phyloP scores from a whole-genome alignment of 2,329 filamentous ascomycete genomes.

The Cladosporium halotolerans region DNA sequence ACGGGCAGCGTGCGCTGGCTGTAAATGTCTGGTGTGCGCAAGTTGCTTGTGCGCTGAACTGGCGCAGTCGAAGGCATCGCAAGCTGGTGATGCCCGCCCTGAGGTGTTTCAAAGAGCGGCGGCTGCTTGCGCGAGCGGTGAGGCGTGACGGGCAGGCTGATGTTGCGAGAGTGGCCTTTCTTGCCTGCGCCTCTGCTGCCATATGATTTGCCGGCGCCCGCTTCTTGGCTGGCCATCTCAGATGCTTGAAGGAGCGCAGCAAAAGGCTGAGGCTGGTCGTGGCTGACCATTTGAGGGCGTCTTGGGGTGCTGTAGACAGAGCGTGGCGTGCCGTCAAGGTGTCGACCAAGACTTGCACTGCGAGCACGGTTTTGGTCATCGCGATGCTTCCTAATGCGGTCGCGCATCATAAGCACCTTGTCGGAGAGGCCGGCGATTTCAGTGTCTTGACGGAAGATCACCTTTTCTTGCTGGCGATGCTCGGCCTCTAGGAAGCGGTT shows the following conservation, averaged over 20 bases:
- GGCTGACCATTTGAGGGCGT: conserved; percentile 25
- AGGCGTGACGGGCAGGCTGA: conserved; percentile 74
- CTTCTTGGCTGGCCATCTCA: conserved; percentile 72
- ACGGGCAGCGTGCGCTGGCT: conserved; percentile 19
- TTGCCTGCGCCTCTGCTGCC: conserved; percentile 45
- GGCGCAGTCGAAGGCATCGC: conserved; percentile 46
- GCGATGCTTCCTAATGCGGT: conserved; percentile 80
- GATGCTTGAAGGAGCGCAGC: conserved; percentile 68
- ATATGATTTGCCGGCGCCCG: conserved; percentile 25
- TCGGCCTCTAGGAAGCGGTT: conserved; percentile 59
- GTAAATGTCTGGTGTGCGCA: conserved; percentile 34
- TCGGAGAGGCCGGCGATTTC: conserved; percentile 65
- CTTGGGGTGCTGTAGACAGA: conserved; percentile 34
- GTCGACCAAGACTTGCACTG: conserved; percentile 46
- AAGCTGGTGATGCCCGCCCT: conserved; percentile 17
- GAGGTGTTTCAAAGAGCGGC: conserved; percentile 35
- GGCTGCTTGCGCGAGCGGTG: conserved; percentile 47
- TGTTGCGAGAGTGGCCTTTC: conserved; percentile 64
- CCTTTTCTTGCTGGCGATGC: conserved; percentile 66
- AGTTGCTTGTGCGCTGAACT: conserved; percentile 37
- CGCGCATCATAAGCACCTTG: conserved; percentile 70
- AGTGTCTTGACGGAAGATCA: conserved; percentile 72
- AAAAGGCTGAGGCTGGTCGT: conserved; percentile 46
- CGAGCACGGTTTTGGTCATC: conserved; percentile 80
- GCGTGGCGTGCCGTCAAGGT: conserved; percentile 54